Evolutionary conservation across 768 basidiomycete species (phyloP), one percentile per base, ranked within the genome.

Genomic region (Rhodotorula graminis): DNA sequence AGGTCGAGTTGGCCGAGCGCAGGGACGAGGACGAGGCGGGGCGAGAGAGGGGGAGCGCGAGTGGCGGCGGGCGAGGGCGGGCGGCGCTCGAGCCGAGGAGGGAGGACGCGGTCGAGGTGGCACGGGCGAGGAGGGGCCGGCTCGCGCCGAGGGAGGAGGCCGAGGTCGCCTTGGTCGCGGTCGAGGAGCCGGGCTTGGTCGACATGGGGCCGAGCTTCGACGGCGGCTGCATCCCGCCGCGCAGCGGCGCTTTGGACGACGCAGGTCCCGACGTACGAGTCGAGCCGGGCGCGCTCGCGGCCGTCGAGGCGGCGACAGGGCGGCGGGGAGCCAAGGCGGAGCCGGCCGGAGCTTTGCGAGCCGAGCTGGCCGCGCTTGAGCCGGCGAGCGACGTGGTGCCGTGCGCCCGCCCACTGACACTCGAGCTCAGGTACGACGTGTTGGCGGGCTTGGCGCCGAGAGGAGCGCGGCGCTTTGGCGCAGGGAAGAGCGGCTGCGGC

Each of bases 1-100:
- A 10, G 37, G 33, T 25, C 11, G 42, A 31, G 27, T 7, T 23
- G 5, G 33, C 21, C 15, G 49, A 14, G 50, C 59, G 50, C 37
- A 67, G 42, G 27, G 66, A 50, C 29, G 59, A 33, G 49, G 66
- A 52, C 21, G 64, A 65, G 33, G 42, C 23, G 5, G 64, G 55
- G 56, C 64, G 64, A 15, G 66, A 67, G 58, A 67, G 40, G 14
- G n/a, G 0, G 50, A 59, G 59, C 11, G n/a, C 0, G 59, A 59
- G 59, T 1, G 66, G 66, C 10, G 37, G 10, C 0, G 53, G 58
- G 27, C 31, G 57, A 19, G 58, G 47, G 29, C 59, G 66, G 27
- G 58, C 19, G 29, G 21, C 25, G 47, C 19, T 7, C 15, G 56
- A 31, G 18, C 44, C 18, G 64, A 49, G 47, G 29, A 25, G 31